Evolutionary conservation across 768 basidiomycete genomes (phyloP).

Genomic region (Tricholoma furcatifolium): DNA sequence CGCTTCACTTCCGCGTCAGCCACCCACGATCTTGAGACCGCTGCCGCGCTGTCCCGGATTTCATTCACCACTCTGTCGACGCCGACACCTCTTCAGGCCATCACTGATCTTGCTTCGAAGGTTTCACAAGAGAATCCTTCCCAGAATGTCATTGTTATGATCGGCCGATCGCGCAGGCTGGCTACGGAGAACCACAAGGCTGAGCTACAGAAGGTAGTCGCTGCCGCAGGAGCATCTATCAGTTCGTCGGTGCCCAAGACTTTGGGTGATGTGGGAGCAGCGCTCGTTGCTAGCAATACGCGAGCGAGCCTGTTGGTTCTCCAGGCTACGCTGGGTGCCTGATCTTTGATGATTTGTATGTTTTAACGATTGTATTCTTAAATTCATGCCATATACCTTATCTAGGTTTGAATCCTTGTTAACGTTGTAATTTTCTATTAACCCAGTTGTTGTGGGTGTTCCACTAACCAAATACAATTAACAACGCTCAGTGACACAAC

Average conservation of each 20-base stretch:
- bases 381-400: too few species aligned
- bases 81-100: slow-evolving; percentile 54
- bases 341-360: too few species aligned
- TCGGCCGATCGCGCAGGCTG: slow-evolving; percentile 74
- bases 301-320: slow-evolving; percentile 53
- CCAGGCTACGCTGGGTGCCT: slow-evolving; percentile 29
- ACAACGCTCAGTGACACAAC: too few species aligned
- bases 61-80: slow-evolving; percentile 54
- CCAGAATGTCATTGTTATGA: slow-evolving; percentile 59
- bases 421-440: too few species aligned
- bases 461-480: too few species aligned
- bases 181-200: slow-evolving; percentile 53
- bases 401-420: too few species aligned
- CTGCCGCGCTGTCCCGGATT: slow-evolving; percentile 47
- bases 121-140: slow-evolving; percentile 26
- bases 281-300: slow-evolving; percentile 55
- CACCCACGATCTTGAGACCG: slow-evolving; percentile 25
- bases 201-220: slow-evolving; percentile 55
- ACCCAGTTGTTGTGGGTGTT: not conserved
- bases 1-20: slow-evolving; percentile 44
- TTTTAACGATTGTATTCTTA: too few species aligned
- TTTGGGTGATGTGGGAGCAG: slow-evolving; percentile 73
- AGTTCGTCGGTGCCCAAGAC: slow-evolving; percentile 66
- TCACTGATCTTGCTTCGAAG: slow-evolving; percentile 40
- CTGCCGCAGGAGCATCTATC: slow-evolving; percentile 39